A percentile compares a stretch with the other conserved stretches of the same genome.
phyloP scores from a whole-genome alignment of 495 filamentous ascomycete species.

The Trypethelium eluteriae region DNA sequence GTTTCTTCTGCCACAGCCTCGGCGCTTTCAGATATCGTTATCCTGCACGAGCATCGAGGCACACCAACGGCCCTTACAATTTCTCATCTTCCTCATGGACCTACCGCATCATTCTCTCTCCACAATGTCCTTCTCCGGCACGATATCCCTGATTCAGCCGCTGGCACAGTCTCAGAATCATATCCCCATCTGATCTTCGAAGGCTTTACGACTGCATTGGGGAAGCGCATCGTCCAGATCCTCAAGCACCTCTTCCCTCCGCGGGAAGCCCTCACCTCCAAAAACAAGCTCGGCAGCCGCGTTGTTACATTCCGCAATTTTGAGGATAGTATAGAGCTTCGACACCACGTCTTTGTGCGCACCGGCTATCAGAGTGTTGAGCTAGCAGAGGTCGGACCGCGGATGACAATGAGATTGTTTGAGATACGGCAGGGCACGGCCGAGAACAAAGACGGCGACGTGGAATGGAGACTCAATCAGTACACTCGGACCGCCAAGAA shows the following conservation, averaged over 20 bases:
- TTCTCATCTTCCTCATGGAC: conserved; percentile 86
- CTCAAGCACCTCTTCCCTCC: conserved; percentile 94
- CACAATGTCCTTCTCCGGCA: conserved; percentile 92
- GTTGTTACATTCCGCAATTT: conserved; percentile 93
- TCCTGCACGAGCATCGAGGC: conserved; percentile 90
- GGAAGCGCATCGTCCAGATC: conserved; percentile 76
- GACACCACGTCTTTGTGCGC: conserved; percentile 75
- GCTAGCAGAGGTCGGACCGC: conserved; percentile 86
- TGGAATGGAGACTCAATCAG: conserved; percentile 90
- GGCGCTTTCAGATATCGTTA: conserved; percentile 72
- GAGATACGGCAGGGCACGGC: conserved; percentile 89
- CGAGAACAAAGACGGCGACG: conserved; percentile 92
- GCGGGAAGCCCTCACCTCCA: conserved; percentile 58
- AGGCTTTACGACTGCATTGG: conserved; percentile 78
- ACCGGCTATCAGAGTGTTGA: conserved; percentile 84
- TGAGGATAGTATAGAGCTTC: conserved; percentile 84
- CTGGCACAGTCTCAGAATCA: conserved; percentile 85
- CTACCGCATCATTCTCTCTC: conserved; percentile 81
- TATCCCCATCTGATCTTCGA: conserved; percentile 97
- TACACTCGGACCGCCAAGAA: conserved; percentile 88
- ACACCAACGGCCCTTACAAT: conserved; percentile 86
- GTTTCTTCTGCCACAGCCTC: conserved; percentile 71
- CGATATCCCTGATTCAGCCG: conserved; percentile 79
- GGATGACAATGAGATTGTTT: conserved; percentile 95
- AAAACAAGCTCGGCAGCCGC: conserved; percentile 69